A percentile compares a stretch with the other conserved stretches of the same genome.
phyloP scores from a whole-genome alignment of 2,329 filamentous ascomycete species.

The Claviceps maximensis region DNA sequence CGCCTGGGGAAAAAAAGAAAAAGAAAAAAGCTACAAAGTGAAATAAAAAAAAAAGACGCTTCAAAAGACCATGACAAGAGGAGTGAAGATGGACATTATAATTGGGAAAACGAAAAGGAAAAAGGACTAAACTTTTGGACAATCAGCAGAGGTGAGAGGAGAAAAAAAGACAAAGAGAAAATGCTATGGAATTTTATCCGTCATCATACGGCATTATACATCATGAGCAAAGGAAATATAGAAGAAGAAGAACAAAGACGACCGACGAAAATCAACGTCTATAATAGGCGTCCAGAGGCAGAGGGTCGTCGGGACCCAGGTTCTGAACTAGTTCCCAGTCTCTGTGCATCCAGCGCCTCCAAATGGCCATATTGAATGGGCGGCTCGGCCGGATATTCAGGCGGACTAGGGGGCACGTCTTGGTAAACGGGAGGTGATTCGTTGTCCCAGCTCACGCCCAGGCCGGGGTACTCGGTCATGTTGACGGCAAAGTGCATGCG shows the following conservation, averaged over 20 bases:
- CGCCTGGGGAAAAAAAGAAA: background rate
- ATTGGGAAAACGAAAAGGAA: too few species aligned
- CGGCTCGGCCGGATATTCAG: slow-evolving; percentile 41
- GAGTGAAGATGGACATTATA: too few species aligned
- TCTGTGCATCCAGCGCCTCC: slow-evolving; percentile 17
- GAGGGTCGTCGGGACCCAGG: slow-evolving; percentile 3
- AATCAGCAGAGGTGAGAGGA: too few species aligned
- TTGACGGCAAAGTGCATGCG: slow-evolving; percentile 80
- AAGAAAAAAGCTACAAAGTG: too few species aligned
- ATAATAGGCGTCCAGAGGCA: slow-evolving; percentile 4
- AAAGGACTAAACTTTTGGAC: too few species aligned
- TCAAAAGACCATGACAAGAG: too few species aligned
- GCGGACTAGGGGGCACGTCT: slow-evolving; percentile 79
- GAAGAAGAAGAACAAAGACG: too few species aligned
- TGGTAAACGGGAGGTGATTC: slow-evolving; percentile 89
- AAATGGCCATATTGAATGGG: slow-evolving; percentile 28
- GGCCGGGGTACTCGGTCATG: slow-evolving; percentile 70
- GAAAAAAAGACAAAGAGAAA: background rate
- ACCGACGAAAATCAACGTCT: too few species aligned
- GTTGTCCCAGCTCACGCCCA: slow-evolving; percentile 94
- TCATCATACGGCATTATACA: too few species aligned
- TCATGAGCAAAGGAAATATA: too few species aligned
- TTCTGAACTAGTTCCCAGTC: slow-evolving; percentile 3
- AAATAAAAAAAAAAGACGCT: background rate
- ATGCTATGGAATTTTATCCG: too few species aligned